phyloP scores from a whole-genome alignment of 139 green algal species.

The Chlorella sp. region DNA sequence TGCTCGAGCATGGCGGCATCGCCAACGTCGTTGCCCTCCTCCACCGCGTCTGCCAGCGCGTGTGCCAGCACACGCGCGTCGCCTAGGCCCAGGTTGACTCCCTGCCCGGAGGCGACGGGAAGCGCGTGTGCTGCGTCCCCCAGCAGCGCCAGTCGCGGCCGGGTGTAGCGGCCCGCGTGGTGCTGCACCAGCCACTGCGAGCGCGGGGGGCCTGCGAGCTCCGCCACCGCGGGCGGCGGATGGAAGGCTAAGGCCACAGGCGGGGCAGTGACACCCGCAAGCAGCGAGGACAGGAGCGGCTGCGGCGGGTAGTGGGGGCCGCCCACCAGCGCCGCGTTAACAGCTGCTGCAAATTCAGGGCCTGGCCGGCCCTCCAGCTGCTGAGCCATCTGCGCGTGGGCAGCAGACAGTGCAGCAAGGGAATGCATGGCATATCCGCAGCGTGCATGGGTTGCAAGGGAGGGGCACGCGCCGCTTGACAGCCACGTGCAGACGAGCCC shows the following conservation, averaged over 20 bases:
- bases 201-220: conserved; percentile 49
- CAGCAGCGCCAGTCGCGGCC: conserved; percentile 72
- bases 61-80: conserved; percentile 64
- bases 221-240: conserved; percentile 54
- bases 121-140: conserved; percentile 83
- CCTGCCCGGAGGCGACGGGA: conserved; percentile 31
- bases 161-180: conserved; percentile 72
- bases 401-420: too few relatives aligned
- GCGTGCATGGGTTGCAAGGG: too few relatives aligned
- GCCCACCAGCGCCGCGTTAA: conserved; percentile 33
- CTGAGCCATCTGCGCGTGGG: conserved; percentile 48
- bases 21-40: conserved; percentile 60
- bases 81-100: conserved; percentile 82
- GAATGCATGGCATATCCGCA: conserved; percentile 10
- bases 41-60: conserved; percentile 48
- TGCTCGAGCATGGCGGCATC: conserved; percentile 42
- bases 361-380: conserved; percentile 50
- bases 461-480: too few relatives aligned
- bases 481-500: too few relatives aligned
- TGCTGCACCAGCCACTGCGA: conserved; percentile 69
- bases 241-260: conserved; percentile 1
- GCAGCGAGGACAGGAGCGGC: conserved; percentile 1
- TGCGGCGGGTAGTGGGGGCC: background rate
- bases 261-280: conserved; percentile 12
- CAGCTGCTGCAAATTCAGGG: conserved; percentile 26